phyloP scores from a whole-genome alignment of 305 asterid species.

The Caryopteris hybrid region DNA sequence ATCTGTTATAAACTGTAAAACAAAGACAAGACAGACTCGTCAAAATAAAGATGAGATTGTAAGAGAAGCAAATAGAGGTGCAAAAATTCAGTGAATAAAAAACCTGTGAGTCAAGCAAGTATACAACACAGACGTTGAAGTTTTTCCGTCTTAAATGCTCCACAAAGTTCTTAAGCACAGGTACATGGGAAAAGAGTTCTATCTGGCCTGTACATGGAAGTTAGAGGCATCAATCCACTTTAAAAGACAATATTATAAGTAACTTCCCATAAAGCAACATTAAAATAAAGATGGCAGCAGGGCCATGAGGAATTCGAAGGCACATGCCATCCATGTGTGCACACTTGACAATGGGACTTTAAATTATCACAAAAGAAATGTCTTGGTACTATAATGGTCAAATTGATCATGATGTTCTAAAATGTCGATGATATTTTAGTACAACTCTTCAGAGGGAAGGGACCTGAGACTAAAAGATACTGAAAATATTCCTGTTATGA shows the following conservation, averaged over 20 bases:
- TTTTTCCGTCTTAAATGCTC: conserved; percentile 74
- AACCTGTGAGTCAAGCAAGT: conserved; percentile 98
- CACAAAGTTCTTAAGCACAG: conserved; percentile 82
- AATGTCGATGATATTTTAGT: background rate
- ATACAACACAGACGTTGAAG: conserved; percentile 84
- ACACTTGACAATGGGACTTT: background rate
- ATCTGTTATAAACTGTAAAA: conserved; percentile 74
- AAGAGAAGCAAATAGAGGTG: background rate
- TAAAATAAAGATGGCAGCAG: background rate
- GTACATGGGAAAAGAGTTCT: conserved; percentile 92
- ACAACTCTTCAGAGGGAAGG: background rate
- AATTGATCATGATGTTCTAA: background rate
- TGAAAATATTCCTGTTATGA: background rate
- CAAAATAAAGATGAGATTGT: conserved; percentile 9
- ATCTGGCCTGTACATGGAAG: conserved; percentile 67
- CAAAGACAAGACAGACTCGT: conserved; percentile 7
- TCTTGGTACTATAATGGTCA: background rate
- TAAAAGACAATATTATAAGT: background rate
- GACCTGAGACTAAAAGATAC: background rate
- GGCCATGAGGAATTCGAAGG: background rate
- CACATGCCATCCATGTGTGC: background rate
- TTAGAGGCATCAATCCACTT: conserved; percentile 13
- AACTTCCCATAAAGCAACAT: background rate
- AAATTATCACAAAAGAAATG: background rate
- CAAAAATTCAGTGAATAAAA: background rate